phyloP scores from a whole-genome alignment of 202 grass and related monocot genomes.

The Setaria italica region DNA sequence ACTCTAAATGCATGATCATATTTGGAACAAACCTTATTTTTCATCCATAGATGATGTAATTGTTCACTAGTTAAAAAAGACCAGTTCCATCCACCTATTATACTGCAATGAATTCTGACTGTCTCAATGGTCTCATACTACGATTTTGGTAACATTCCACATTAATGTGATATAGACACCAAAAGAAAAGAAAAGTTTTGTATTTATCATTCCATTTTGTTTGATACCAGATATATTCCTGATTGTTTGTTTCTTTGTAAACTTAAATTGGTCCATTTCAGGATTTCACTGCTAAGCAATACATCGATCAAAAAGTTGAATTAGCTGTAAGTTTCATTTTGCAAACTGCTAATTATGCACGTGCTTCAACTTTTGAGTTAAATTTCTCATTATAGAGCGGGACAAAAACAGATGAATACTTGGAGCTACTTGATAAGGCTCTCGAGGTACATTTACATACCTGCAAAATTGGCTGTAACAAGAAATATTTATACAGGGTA shows the following conservation, averaged over 20 bases:
- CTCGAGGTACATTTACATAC: constrained; percentile 63
- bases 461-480: neutral
- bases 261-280: constrained; percentile 45
- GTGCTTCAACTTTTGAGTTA: constrained; percentile 24
- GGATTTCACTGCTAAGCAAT: constrained; percentile 71
- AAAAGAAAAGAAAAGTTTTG: neutral
- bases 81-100: neutral
- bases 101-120: neutral
- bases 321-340: constrained; percentile 60
- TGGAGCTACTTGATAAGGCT: constrained; percentile 85
- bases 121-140: neutral
- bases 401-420: constrained; percentile 81
- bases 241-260: neutral
- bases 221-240: neutral
- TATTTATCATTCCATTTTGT: constrained; percentile 3
- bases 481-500: neutral
- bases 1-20: constrained; percentile 1
- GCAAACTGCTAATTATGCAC: neutral
- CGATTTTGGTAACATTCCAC: neutral
- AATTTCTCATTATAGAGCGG: constrained; percentile 60
- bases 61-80: constrained; percentile 25
- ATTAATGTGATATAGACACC: constrained; percentile 6
- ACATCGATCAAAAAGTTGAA: constrained; percentile 94
- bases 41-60: neutral
- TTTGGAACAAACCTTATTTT: neutral